A percentile compares a stretch with the other conserved stretches of the same genome.
These are phyloP conservation scores for Neurospora sp. DNA, from an alignment of 495 filamentous ascomycete species.

Conservation along the genomic window DNA sequence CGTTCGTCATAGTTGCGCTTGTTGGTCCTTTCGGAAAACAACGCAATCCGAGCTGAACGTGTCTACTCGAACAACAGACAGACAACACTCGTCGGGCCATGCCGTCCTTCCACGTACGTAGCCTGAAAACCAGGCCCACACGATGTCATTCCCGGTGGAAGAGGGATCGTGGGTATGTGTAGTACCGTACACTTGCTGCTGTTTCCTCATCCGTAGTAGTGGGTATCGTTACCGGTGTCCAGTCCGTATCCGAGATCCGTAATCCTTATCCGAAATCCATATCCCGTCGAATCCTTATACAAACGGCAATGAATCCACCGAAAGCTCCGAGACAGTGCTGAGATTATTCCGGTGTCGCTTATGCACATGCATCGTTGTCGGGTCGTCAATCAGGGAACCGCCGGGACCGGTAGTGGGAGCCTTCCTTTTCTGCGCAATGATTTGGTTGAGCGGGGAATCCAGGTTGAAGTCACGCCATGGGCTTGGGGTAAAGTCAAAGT, in stretches of 20 bases:
- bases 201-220: background rate
- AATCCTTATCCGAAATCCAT: background rate
- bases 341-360: constrained; percentile 38
- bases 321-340: background rate
- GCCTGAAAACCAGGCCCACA: background rate
- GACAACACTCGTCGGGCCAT: constrained; percentile 8
- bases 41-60: background rate
- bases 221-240: background rate
- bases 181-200: background rate
- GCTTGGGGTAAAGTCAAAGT: background rate
- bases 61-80: background rate
- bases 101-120: constrained; percentile 26
- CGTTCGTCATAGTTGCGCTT: background rate
- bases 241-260: background rate
- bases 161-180: background rate
- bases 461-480: constrained; percentile 15
- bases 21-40: background rate
- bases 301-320: background rate
- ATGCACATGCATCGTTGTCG: constrained; percentile 18
- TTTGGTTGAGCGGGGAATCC: constrained; percentile 28
- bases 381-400: constrained; percentile 1
- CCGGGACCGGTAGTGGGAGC: constrained; percentile 23
- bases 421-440: constrained; percentile 39
- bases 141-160: background rate
- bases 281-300: background rate